phyloP scores from a whole-genome alignment of 139 green algal species.

The Closterium sp. region DNA sequence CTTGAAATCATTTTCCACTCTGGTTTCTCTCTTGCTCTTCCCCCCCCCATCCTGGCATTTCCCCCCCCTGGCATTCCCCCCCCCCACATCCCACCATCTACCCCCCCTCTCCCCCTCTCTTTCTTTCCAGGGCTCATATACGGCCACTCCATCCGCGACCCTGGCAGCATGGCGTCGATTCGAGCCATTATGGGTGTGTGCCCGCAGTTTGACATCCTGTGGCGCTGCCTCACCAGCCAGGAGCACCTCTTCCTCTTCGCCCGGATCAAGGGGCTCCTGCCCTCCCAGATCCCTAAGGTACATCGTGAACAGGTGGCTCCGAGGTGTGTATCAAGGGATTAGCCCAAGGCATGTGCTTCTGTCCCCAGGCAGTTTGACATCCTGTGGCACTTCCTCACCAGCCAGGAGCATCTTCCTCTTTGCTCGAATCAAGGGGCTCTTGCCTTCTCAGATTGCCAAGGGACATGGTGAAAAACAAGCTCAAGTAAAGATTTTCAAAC shows the following conservation, averaged over 20 bases:
- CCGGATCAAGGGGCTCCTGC: constrained; percentile 74
- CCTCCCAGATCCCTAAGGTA: not conserved
- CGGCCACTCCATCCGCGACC: constrained; percentile 21
- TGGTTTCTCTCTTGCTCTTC: no score
- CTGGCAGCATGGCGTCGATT: constrained; percentile 69
- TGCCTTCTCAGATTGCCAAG: no score
- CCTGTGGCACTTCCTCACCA: not conserved
- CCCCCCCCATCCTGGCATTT: not conserved
- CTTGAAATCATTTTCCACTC: no score
- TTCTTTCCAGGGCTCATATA: not conserved
- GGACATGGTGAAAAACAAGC: no score
- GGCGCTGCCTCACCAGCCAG: constrained; percentile 75
- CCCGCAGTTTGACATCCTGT: constrained; percentile 89
- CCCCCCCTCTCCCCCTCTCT: not conserved
- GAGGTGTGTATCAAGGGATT: no score
- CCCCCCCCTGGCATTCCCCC: not conserved
- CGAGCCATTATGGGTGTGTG: constrained; percentile 69
- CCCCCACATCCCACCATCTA: not conserved
- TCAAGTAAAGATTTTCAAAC: no score
- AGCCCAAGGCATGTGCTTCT: no score
- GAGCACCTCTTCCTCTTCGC: constrained; percentile 92
- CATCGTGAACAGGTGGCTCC: no score
- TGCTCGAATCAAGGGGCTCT: not conserved
- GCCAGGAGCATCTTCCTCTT: not conserved
- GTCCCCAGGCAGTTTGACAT: not conserved